Conservation (phyloP, 2,329 filamentous ascomycete genomes). For the Lomentospora prolificans region DNA sequence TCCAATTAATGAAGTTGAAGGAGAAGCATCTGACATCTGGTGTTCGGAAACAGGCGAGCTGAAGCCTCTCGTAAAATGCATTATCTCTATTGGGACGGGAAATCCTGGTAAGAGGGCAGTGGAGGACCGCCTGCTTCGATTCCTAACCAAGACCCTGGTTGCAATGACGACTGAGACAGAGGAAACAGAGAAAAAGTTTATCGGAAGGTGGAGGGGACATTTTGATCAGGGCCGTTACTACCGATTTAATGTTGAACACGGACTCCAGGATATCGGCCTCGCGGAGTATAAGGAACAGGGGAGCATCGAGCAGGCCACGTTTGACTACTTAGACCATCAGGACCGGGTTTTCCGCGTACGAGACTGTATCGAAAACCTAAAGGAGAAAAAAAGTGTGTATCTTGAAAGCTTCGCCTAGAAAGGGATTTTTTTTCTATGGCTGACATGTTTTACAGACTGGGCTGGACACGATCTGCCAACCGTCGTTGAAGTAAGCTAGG, state of each 20-base stretch:
- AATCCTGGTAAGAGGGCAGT: neutral
- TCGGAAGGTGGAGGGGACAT: neutral
- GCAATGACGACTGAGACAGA: neutral
- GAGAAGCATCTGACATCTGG: neutral
- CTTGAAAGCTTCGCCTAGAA: neutral
- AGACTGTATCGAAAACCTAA: neutral
- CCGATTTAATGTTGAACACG: neutral
- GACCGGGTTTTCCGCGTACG: neutral
- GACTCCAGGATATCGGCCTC: neutral
- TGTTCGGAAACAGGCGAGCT: neutral
- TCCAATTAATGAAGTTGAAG: neutral
- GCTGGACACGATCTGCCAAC: neutral
- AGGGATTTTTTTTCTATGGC: neutral
- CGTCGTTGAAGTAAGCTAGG: neutral
- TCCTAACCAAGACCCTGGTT: neutral
- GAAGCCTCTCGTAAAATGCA: neutral
- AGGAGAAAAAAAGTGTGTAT: neutral
- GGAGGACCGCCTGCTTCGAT: neutral
- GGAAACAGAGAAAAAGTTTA: neutral
- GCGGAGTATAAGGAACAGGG: neutral
- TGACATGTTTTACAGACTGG: neutral
- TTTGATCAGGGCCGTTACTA: neutral
- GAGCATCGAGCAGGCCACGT: neutral
- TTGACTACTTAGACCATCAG: neutral
- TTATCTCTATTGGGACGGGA: neutral